Percentiles rank a stretch among this genome's conserved stretches.
Conservation (phyloP, 495 filamentous ascomycete species). For the Cladorrhinum samala region DNA sequence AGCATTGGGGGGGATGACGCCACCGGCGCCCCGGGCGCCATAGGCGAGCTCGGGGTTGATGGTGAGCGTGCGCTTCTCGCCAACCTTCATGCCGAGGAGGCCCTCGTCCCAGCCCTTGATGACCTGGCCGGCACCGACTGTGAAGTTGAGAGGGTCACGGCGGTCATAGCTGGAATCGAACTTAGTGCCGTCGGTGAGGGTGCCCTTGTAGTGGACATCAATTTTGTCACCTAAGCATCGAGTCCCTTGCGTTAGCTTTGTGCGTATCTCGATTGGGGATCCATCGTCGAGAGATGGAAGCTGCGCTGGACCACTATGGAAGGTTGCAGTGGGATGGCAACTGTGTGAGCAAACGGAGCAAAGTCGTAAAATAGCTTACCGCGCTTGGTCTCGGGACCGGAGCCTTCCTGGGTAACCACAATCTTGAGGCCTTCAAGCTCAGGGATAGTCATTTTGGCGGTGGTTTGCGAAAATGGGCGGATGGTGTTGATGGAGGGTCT, state of each 20-base stretch:
- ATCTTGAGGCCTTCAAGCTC: constrained; percentile 25
- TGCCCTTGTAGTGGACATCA: constrained; percentile 29
- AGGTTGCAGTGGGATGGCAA: too few relatives aligned
- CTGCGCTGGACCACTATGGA: background rate
- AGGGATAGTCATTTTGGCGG: constrained; percentile 27
- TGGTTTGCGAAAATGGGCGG: background rate
- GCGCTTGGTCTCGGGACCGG: constrained; percentile 23
- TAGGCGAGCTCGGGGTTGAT: constrained; percentile 74
- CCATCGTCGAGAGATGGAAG: too few relatives aligned
- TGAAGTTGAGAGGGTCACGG: constrained; percentile 60
- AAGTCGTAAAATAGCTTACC: too few relatives aligned
- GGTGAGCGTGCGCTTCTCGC: constrained; percentile 70
- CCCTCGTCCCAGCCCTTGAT: constrained; percentile 86
- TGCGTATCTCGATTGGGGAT: too few relatives aligned
- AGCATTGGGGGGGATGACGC: constrained; percentile 42
- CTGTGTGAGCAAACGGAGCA: too few relatives aligned
- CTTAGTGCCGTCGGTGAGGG: constrained; percentile 27
- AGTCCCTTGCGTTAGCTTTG: background rate
- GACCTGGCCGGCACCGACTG: constrained; percentile 62
- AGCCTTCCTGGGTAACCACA: constrained; percentile 18
- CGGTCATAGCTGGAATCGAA: constrained; percentile 52
- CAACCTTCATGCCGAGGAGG: constrained; percentile 81
- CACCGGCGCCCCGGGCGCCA: constrained; percentile 57
- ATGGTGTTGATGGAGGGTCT: background rate
- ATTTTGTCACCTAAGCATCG: constrained; percentile 22